Evolutionary conservation across 176 grass and related monocot genomes (phyloP).

Genomic region (Luzula sylvatica): DNA sequence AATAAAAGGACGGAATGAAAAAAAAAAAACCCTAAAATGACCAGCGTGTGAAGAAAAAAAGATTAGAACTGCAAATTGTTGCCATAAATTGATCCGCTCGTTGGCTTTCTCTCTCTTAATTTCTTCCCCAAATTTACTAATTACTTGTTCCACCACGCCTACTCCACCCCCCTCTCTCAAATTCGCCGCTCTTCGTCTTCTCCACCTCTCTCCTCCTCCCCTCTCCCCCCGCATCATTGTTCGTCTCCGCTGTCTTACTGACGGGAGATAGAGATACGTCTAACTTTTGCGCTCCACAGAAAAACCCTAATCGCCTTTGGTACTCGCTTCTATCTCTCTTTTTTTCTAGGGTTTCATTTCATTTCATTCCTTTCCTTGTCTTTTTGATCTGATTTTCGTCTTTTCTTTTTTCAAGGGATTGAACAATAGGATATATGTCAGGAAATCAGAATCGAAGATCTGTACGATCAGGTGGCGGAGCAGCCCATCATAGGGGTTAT

Average conservation of each 20-base stretch:
- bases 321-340: background rate
- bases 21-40: too few relatives aligned
- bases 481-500: conserved; percentile 47
- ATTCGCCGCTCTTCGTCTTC: conserved; percentile 15
- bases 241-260: conserved; percentile 29
- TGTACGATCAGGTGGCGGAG: conserved; percentile 57
- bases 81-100: too few relatives aligned
- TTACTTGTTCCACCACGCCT: conserved; percentile 7
- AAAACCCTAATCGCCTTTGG: conserved; percentile 3
- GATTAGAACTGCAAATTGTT: too few relatives aligned
- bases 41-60: too few relatives aligned
- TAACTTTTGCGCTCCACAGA: background rate
- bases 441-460: conserved; percentile 63
- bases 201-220: background rate
- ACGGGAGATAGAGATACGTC: conserved; percentile 21
- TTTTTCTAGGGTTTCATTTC: conserved; percentile 20
- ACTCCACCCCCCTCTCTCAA: conserved; percentile 10
- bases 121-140: background rate
- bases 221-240: conserved; percentile 12
- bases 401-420: conserved; percentile 1
- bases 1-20: too few relatives aligned
- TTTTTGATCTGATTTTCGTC: background rate
- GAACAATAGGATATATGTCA: conserved; percentile 67
- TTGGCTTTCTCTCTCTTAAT: background rate
- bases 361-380: background rate